Conservation (phyloP, 306 rosid species). For the Rosa rugosa region DNA sequence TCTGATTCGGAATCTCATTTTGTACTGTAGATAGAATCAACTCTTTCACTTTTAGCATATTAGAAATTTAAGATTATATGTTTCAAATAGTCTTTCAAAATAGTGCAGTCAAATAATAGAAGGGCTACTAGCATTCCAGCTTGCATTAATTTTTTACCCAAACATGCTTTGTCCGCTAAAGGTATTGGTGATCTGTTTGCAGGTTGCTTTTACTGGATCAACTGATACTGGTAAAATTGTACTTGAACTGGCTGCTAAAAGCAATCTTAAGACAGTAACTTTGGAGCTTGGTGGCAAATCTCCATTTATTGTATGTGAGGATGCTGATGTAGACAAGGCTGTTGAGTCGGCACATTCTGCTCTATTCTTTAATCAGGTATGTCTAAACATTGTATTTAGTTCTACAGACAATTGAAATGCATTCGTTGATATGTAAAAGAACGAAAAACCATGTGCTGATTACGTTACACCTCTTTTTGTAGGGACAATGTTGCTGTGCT, state of each 20-base stretch:
- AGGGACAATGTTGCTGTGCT: conserved; percentile 98
- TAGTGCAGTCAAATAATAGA: background rate
- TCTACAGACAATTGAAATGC: background rate
- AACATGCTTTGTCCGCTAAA: background rate
- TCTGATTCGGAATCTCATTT: background rate
- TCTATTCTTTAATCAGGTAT: conserved; percentile 83
- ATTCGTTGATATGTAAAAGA: conserved; percentile 12
- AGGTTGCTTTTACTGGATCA: conserved; percentile 96
- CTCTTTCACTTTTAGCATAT: background rate
- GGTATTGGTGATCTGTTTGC: conserved; percentile 26
- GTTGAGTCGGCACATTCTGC: conserved; percentile 90
- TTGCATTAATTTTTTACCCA: no score
- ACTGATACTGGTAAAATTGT: conserved; percentile 78
- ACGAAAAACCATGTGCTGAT: background rate
- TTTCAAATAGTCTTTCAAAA: background rate
- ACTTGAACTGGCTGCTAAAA: conserved; percentile 68
- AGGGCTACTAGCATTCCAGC: no score
- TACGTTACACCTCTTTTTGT: conserved; percentile 21
- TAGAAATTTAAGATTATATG: background rate
- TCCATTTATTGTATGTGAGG: conserved; percentile 86
- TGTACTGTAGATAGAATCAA: background rate
- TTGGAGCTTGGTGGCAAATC: conserved; percentile 97
- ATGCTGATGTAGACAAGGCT: conserved; percentile 85
- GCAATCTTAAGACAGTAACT: conserved; percentile 88
- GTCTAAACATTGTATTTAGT: conserved; percentile 9